Conservation (phyloP, 2,329 filamentous ascomycete genomes). For the Verticillium nubilum region DNA sequence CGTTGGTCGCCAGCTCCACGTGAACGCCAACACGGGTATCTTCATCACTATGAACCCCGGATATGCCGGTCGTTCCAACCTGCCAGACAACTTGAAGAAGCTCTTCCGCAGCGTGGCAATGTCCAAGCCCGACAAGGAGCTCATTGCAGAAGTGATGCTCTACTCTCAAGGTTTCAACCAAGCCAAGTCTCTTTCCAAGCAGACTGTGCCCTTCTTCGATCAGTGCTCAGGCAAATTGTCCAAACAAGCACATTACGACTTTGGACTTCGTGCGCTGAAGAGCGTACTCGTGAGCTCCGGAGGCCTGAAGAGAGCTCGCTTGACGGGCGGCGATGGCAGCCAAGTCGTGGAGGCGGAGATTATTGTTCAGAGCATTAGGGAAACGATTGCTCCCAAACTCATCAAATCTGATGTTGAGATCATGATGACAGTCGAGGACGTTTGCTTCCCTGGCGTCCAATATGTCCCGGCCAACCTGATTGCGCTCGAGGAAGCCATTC, state of each 20-base stretch:
- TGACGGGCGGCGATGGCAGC: conserved; percentile 49
- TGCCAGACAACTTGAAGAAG: conserved; percentile 99
- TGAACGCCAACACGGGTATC: conserved; percentile 92
- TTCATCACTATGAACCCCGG: conserved; percentile 99
- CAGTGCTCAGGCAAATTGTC: conserved; percentile 75
- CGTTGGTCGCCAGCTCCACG: conserved; percentile 81
- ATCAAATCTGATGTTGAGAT: conserved; percentile 87
- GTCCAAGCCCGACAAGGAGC: conserved; percentile 99
- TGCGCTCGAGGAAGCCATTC: conserved; percentile 74
- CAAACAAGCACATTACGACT: conserved; percentile 98
- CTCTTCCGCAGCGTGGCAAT: conserved; percentile 98
- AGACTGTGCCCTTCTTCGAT: conserved; percentile 98
- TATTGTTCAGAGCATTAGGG: conserved; percentile 94
- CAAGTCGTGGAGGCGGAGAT: conserved; percentile 89
- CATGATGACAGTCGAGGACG: conserved; percentile 76
- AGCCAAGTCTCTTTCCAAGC: conserved; percentile 87
- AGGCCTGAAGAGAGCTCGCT: conserved; percentile 81
- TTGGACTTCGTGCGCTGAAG: conserved; percentile 94
- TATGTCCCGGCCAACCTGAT: conserved; percentile 87
- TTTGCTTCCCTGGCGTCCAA: conserved; percentile 86
- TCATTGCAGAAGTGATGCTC: conserved; percentile 99
- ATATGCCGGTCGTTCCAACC: conserved; percentile 94
- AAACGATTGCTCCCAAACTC: conserved; percentile 96
- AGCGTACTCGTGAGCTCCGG: conserved; percentile 98
- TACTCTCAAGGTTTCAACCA: conserved; percentile 99